These are phyloP conservation scores for Saccharomyces hybrid DNA, from an alignment of 1,139 yeast species.

Conservation along the genomic window DNA sequence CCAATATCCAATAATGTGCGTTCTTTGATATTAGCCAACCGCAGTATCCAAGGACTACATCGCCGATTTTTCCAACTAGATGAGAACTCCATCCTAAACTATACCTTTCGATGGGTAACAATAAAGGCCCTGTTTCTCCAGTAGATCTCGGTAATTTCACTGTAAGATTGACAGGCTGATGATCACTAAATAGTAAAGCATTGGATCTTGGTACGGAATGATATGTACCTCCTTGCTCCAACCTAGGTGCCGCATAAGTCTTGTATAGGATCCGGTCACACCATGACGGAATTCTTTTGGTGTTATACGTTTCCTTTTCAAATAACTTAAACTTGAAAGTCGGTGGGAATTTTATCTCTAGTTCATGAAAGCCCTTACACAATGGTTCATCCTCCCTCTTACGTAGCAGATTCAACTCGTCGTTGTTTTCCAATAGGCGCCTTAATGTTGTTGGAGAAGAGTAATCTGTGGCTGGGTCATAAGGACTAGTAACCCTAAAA, in stretches of 20 bases:
- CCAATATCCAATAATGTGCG: conserved; percentile 9
- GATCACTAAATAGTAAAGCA: conserved; percentile 30
- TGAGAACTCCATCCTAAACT: conserved; percentile 4
- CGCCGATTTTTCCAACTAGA: conserved; percentile 5
- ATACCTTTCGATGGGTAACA: not conserved
- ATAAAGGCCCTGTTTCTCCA: not conserved
- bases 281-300: conserved; percentile 74
- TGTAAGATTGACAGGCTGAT: conserved; percentile 31
- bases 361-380: conserved; percentile 53
- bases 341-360: conserved; percentile 55
- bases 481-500: conserved; percentile 42
- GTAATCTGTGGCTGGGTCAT: conserved; percentile 13
- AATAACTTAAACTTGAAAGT: conserved; percentile 61
- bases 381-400: conserved; percentile 40
- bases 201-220: conserved; percentile 19
- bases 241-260: conserved; percentile 32
- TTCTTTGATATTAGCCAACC: conserved; percentile 14
- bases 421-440: conserved; percentile 33
- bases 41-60: conserved; percentile 13
- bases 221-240: conserved; percentile 14
- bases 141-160: conserved; percentile 16
- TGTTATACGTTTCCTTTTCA: conserved; percentile 35
- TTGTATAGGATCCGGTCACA: conserved; percentile 73
- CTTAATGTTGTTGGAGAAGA: conserved; percentile 13
- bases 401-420: conserved; percentile 51